These are phyloP conservation scores for Ceratobasidium sp. DNA, from an alignment of 1,284 basidiomycete genomes.

Conservation along the genomic window DNA sequence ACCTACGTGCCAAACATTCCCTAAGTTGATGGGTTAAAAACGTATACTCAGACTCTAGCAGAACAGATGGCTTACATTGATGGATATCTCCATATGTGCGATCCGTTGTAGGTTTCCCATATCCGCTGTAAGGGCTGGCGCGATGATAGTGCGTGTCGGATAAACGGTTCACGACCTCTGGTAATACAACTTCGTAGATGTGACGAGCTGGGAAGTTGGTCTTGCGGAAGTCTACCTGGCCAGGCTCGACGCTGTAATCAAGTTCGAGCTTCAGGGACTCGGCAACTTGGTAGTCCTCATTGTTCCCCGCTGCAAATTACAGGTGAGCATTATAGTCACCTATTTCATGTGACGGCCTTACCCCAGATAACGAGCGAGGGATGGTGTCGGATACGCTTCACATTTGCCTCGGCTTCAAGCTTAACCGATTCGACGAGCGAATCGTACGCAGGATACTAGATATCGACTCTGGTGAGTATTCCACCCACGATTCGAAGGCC, in stretches of 20 bases:
- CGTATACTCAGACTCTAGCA: conserved; percentile 18
- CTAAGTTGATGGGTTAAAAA: conserved; percentile 48
- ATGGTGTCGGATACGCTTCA: conserved; percentile 54
- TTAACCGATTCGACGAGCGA: conserved; percentile 52
- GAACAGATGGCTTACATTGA: conserved; percentile 66
- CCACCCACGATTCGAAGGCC: conserved; percentile 52
- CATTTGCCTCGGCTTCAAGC: conserved; percentile 54
- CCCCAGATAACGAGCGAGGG: conserved; percentile 78
- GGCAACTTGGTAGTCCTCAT: conserved; percentile 87
- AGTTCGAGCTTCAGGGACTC: conserved; percentile 76
- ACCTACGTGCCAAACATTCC: conserved; percentile 86
- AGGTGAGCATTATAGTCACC: background rate
- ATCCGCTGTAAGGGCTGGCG: conserved; percentile 83
- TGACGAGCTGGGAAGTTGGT: conserved; percentile 85
- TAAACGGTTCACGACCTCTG: conserved; percentile 68
- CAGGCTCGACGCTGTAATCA: conserved; percentile 74
- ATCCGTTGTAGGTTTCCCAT: conserved; percentile 75
- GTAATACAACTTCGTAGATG: conserved; percentile 85
- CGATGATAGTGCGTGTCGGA: conserved; percentile 81
- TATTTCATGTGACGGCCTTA: conserved; percentile 48
- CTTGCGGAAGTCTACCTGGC: conserved; percentile 74
- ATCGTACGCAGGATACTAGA: conserved; percentile 56
- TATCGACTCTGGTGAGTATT: conserved; percentile 51
- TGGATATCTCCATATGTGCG: conserved; percentile 82
- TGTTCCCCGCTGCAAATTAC: conserved; percentile 73